These are phyloP conservation scores for Globisporangium carolinianum DNA, from an alignment of 352 stramenopile genomes.

Conservation along the genomic window DNA sequence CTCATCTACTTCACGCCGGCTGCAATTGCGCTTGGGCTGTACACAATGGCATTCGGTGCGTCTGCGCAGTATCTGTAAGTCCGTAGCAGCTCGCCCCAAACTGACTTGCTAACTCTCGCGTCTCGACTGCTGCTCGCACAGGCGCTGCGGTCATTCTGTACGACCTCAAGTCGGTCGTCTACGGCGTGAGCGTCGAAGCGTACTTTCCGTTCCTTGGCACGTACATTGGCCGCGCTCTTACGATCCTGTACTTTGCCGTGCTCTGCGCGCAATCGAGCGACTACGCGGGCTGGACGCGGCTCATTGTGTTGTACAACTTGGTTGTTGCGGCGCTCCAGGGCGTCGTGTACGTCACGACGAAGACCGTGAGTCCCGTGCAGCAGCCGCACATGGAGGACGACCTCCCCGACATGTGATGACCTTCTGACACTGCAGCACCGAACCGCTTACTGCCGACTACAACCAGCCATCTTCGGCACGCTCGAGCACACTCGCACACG, in stretches of 20 bases:
- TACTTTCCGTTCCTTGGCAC: conserved; percentile 86
- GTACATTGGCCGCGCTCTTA: conserved; percentile 76
- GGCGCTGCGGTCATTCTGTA: conserved; percentile 72
- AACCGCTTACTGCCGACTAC: no score
- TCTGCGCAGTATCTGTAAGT: background rate
- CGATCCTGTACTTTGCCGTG: conserved; percentile 77
- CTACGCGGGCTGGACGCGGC: conserved; percentile 62
- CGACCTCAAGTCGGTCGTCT: conserved; percentile 80
- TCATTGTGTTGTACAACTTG: conserved; percentile 73
- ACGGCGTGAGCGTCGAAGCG: conserved; percentile 73
- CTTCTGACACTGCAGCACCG: no score
- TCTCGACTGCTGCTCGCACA: conserved; percentile 9
- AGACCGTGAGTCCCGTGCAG: conserved; percentile 51
- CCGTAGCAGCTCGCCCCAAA: no score
- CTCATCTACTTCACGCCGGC: conserved; percentile 62
- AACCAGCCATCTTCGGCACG: no score
- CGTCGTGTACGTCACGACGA: conserved; percentile 80
- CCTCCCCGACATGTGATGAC: conserved; percentile 43
- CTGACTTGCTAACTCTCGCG: no score
- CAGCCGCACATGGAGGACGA: conserved; percentile 62
- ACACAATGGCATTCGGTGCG: conserved; percentile 83
- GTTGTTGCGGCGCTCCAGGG: conserved; percentile 67
- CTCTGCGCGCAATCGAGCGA: conserved; percentile 62
- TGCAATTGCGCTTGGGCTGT: conserved; percentile 64
- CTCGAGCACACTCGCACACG: no score